Evolutionary conservation across 2,329 filamentous ascomycete species (phyloP).

Genomic region (Aaosphaeria arxii): DNA sequence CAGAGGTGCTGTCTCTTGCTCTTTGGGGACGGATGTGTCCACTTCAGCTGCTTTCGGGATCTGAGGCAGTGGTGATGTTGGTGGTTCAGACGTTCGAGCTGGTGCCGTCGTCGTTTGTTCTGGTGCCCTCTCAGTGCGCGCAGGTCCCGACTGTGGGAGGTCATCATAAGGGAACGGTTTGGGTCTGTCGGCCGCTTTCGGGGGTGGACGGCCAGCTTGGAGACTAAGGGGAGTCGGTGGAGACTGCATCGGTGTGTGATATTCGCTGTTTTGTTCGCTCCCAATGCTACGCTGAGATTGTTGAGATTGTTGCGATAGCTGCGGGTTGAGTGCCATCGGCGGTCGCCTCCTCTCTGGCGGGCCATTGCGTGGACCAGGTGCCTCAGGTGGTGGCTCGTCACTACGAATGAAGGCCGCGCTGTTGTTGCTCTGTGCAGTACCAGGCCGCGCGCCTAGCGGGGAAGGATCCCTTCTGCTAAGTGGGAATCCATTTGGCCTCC

Average conservation of each 20-base stretch:
- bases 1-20: conserved; percentile 3
- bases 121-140: background rate
- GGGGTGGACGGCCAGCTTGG: conserved; percentile 11
- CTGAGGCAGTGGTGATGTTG: conserved; percentile 25
- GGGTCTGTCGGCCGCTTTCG: conserved; percentile 5
- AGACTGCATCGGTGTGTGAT: conserved; percentile 17
- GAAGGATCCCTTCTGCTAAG: conserved; percentile 26
- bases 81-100: conserved; percentile 13
- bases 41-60: conserved; percentile 19
- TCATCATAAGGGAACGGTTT: background rate
- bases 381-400: conserved; percentile 26
- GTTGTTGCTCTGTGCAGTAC: conserved; percentile 34
- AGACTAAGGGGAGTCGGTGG: conserved; percentile 10
- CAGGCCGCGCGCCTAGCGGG: conserved; percentile 31
- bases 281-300: conserved; percentile 9
- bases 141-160: background rate
- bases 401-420: conserved; percentile 26
- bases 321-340: conserved; percentile 54
- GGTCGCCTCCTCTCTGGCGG: conserved; percentile 63
- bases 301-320: conserved; percentile 16
- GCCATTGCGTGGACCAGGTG: conserved; percentile 10
- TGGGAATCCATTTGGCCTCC: conserved; percentile 27
- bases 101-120: no score
- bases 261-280: conserved; percentile 18
- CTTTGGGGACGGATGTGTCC: conserved; percentile 1